Evolutionary conservation across 176 grass and related monocot species (phyloP).

Genomic region (Oryza meridionalis): DNA sequence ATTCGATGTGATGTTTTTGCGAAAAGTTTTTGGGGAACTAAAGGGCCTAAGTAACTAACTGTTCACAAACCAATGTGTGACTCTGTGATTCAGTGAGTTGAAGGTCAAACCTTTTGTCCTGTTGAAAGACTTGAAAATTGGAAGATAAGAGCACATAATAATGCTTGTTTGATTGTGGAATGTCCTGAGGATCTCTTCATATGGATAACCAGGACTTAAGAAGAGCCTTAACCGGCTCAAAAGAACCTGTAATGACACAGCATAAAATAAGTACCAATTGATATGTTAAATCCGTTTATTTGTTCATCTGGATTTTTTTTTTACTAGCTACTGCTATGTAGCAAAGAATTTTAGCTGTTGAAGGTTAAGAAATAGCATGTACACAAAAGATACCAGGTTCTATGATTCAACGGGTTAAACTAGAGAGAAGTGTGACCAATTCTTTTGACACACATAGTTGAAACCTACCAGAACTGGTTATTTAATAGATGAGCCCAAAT

Average conservation of each 20-base stretch:
- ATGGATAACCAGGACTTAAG: slow-evolving; percentile 94
- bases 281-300: slow-evolving; percentile 8
- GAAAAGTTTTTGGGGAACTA: too few relatives aligned
- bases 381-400: slow-evolving; percentile 13
- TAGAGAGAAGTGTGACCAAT: not conserved
- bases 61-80: not conserved
- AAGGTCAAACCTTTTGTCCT: slow-evolving; percentile 71
- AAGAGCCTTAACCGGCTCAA: slow-evolving; percentile 94
- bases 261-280: slow-evolving; percentile 4
- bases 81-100: not conserved
- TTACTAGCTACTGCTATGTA: not conserved
- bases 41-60: not conserved
- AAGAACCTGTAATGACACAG: slow-evolving; percentile 68
- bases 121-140: slow-evolving; percentile 84
- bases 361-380: not conserved
- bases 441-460: not conserved
- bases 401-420: not conserved
- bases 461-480: not conserved
- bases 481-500: slow-evolving; percentile 9
- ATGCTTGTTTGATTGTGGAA: slow-evolving; percentile 94
- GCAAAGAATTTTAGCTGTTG: slow-evolving; percentile 2
- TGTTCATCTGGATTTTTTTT: not conserved
- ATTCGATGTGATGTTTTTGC: too few relatives aligned
- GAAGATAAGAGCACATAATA: slow-evolving; percentile 96
- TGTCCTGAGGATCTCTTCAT: slow-evolving; percentile 88